Evolutionary conservation across 257 asterid species (phyloP).

Genomic region (Misopates orontium): DNA sequence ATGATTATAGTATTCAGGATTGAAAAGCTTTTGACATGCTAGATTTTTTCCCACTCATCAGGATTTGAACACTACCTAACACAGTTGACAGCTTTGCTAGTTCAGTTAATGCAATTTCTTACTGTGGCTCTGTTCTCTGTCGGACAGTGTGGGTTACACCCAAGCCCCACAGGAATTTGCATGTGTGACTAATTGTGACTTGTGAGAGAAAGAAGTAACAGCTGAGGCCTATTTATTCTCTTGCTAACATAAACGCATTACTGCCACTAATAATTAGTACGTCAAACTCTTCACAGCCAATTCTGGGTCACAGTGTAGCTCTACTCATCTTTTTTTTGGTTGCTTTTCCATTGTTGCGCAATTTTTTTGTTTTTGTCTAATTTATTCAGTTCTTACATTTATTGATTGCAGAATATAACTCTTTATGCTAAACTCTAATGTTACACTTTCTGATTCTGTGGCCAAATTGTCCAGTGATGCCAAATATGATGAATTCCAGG

Average conservation of each 20-base stretch:
- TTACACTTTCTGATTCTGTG: conserved; percentile 24
- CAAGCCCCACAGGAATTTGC: neutral
- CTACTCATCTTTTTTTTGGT: neutral
- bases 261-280: neutral
- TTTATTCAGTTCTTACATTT: neutral
- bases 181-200: neutral
- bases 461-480: conserved; percentile 60
- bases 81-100: too few relatives aligned
- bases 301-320: neutral
- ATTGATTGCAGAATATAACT: neutral
- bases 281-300: neutral
- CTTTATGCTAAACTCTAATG: conserved; percentile 20
- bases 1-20: neutral
- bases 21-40: neutral
- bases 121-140: neutral
- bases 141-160: neutral
- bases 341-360: neutral
- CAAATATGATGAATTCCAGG: conserved; percentile 88
- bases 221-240: neutral
- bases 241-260: neutral
- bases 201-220: conserved; percentile 1
- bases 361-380: conserved; percentile 1
- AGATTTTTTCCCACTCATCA: neutral
- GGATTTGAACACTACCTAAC: too few relatives aligned
- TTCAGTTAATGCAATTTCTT: neutral